Base-by-base conservation (phyloP, 2,329 filamentous ascomycete genomes). In the Calonectria montana region DNA sequence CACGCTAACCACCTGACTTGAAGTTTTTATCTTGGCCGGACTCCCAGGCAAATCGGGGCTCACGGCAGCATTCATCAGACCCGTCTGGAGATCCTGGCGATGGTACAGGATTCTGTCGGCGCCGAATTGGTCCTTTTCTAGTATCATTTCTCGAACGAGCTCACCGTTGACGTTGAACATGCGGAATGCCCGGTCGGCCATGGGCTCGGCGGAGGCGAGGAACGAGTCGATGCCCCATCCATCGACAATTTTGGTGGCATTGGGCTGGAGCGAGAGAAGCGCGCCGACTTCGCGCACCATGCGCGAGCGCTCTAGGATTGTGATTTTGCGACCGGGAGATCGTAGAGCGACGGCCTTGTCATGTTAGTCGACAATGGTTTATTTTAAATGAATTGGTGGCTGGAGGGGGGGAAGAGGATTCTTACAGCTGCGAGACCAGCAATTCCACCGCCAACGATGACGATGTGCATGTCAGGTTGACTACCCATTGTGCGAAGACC, bases 91-190 rank as follows among this genome's bases (percentile, higher is more conserved):
- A 43, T 77, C 75, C 45, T 77, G 75, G 10, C 75, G 65, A 25
- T 77, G 75, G 27, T 77, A 77, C 2, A 77, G 68, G 16, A 77
- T 57, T 9, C 75, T 71, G 16, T 77, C 75, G n/a, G 75, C 75
- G 1, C 75, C 75, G 2, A 69, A 77, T 10, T 77, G 61, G 1
- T 55, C 66, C n/a, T 69, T 76, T 4, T 76, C 55, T 5, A 77
- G 67, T 4, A 50, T 66, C 2, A 77, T 43, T 18, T 77, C 75
- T 35, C 75, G 59, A 18, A 77, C 75, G 7, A 69, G 57, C 0
- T 73, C 67, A 1, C 75, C 75, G 4, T 73, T 63, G 0, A 73
- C 64, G 9, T 74, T 72, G 27, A 77, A 72, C 1, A 77, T 77
- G 39, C 75, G 76, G 37, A 77, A 77, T 1, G 74, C 75, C 15